Evolutionary conservation across 106 monocot genomes (phyloP).

Genomic region (Allium sativum): DNA sequence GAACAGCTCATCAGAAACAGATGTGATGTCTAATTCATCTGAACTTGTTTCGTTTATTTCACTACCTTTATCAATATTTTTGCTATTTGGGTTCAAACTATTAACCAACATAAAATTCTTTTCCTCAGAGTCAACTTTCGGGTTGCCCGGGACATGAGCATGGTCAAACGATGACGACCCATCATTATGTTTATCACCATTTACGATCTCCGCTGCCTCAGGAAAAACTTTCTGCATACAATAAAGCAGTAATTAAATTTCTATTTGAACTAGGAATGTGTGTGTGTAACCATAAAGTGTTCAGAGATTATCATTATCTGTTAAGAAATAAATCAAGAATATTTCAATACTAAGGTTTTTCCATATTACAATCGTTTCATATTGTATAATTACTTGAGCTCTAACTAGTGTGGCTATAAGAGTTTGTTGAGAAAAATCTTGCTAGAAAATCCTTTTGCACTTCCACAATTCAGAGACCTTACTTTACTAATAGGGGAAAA

Average conservation of each 20-base stretch:
- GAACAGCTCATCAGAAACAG: slow-evolving; percentile 75
- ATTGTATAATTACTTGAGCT: too few relatives aligned
- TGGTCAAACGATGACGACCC: slow-evolving; percentile 64
- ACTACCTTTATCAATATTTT: slow-evolving; percentile 22
- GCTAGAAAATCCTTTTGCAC: neutral
- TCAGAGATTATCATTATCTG: too few relatives aligned
- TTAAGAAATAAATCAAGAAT: too few relatives aligned
- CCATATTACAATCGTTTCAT: neutral
- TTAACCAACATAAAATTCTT: slow-evolving; percentile 20
- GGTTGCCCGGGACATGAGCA: slow-evolving; percentile 46
- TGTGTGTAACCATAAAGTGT: neutral
- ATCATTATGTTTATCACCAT: slow-evolving; percentile 35
- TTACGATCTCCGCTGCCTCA: slow-evolving; percentile 50
- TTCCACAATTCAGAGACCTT: neutral
- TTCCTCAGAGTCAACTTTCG: neutral
- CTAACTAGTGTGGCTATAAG: neutral
- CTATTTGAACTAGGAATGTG: neutral
- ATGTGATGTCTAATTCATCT: slow-evolving; percentile 81
- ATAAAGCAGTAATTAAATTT: neutral
- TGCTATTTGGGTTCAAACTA: slow-evolving; percentile 63
- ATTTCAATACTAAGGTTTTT: neutral
- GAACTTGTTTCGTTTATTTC: slow-evolving; percentile 32
- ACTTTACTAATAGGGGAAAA: too few relatives aligned
- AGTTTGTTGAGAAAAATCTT: neutral
- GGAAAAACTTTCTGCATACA: slow-evolving; percentile 76